Evolutionary conservation across 352 stramenopile species (phyloP).

Genomic region (Phytophthora uliginosa): DNA sequence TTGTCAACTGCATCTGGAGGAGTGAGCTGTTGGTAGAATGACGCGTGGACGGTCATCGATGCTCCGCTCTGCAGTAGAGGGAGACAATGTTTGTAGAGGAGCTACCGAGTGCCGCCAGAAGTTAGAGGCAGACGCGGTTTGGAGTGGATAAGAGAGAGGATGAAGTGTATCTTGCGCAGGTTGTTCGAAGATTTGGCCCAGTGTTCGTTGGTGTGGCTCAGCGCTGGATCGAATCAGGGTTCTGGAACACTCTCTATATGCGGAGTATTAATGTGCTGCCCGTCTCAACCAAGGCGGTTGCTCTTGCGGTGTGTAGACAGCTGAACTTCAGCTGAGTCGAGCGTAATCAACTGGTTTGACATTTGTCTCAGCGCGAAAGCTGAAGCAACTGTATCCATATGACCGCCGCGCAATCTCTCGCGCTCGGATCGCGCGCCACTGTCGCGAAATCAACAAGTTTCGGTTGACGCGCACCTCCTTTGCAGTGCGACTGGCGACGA

Average conservation of each 20-base stretch:
- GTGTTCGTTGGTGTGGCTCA: too few relatives aligned
- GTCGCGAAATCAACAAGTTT: constrained; percentile 26
- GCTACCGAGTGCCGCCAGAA: background rate
- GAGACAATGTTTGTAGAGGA: background rate
- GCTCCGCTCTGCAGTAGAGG: background rate
- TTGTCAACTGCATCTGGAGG: constrained; percentile 35
- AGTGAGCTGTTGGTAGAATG: constrained; percentile 9
- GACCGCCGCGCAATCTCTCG: constrained; percentile 17
- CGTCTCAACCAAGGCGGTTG: background rate
- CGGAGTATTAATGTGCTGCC: background rate
- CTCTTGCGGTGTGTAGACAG: background rate
- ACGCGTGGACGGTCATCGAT: background rate
- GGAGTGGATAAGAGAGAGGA: background rate
- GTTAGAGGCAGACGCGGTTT: background rate
- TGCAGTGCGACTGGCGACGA: constrained; percentile 1
- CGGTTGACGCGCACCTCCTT: constrained; percentile 22
- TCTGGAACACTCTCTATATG: background rate
- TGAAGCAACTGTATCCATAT: constrained; percentile 19
- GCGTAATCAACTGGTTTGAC: constrained; percentile 2
- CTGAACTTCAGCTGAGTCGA: background rate
- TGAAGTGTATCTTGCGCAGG: background rate
- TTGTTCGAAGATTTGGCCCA: background rate
- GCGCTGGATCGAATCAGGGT: background rate
- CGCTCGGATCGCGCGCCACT: constrained; percentile 20
- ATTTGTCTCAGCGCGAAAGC: constrained; percentile 18